Evolutionary conservation across 2,329 filamentous ascomycete genomes (phyloP), one percentile per base, ranked within the genome.

Genomic region (Claviceps africana): DNA sequence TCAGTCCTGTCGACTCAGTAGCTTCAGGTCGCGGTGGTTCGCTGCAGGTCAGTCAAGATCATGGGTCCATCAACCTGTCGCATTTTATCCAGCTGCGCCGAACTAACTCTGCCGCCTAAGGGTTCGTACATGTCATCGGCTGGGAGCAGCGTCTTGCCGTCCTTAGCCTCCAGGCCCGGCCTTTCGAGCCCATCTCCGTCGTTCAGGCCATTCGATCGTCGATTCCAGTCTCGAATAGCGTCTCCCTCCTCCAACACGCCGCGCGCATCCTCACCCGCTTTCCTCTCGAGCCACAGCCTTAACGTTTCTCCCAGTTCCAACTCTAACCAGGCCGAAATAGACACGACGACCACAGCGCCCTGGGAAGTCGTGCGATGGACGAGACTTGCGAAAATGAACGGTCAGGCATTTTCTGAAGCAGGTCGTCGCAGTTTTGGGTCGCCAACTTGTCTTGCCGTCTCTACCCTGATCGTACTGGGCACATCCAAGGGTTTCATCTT

Each of bases 341-440:
- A 91, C 57, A 44, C 42, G 6, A 81, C 82, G 1, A 77, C 82
- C 3, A 82, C 88, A 51, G 82, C 87, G 5, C 93, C 93, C 2
- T 98, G 93, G 94, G 93, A 98, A 62, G 89, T 97, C 51, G 86
- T 98, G 54, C 79, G 90, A 63, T 98, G 94, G 94, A 97, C 88
- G 1, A 93, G 86, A 64, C 71, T 98, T 53, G 87, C 83, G 62
- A 97, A 94, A 66, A 80, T 98, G 56, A 89, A 88, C 25, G 82
- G 81, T 0, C 88, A 97, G 66, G 82, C 87, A 3, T 97, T 97
- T 66, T 95, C 91, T 2, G 94, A 98, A 67, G 79, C 84, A 44
- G 93, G 90, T 37, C 93, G 83, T 70, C 84, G 93, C 55, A 96
- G 87, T 66, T 97, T 96, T 72, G 94, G 93, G 30, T 78, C 83